Conservation (phyloP, 176 grass and related monocot species). For the Carex cristatella region DNA sequence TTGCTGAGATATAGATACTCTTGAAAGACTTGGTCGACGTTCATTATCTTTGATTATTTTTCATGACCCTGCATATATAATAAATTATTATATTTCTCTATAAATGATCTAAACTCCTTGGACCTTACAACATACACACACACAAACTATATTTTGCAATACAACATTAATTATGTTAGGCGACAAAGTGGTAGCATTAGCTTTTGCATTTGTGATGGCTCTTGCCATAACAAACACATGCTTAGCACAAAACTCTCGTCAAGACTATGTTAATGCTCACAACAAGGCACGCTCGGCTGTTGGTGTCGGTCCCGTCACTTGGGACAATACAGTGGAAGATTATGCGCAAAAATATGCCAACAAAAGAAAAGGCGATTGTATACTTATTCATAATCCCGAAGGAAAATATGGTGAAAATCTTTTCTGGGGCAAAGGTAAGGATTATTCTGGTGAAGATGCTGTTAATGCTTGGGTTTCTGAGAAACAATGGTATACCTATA, state of each 20-base stretch:
- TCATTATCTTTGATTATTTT: too few relatives aligned
- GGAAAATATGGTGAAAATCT: background rate
- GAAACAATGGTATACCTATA: conserved; percentile 3
- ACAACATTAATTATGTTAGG: background rate
- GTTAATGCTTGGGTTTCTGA: background rate
- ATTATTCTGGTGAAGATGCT: background rate
- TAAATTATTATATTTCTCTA: background rate
- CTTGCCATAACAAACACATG: background rate
- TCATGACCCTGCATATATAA: background rate
- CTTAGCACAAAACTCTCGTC: background rate
- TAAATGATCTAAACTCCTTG: background rate
- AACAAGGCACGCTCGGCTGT: background rate
- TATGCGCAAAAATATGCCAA: background rate
- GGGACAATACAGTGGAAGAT: background rate
- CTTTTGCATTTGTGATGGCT: background rate
- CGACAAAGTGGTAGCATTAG: background rate
- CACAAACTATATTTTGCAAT: background rate
- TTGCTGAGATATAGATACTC: too few relatives aligned
- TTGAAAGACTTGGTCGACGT: too few relatives aligned
- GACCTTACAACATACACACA: background rate
- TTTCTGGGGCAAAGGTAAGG: background rate
- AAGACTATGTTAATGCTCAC: background rate
- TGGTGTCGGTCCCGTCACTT: background rate
- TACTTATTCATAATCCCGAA: background rate
- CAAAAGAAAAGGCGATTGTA: background rate